These are phyloP conservation scores for Limonium bicolor DNA, from an alignment of 148 eudicot species.

Conservation along the genomic window DNA sequence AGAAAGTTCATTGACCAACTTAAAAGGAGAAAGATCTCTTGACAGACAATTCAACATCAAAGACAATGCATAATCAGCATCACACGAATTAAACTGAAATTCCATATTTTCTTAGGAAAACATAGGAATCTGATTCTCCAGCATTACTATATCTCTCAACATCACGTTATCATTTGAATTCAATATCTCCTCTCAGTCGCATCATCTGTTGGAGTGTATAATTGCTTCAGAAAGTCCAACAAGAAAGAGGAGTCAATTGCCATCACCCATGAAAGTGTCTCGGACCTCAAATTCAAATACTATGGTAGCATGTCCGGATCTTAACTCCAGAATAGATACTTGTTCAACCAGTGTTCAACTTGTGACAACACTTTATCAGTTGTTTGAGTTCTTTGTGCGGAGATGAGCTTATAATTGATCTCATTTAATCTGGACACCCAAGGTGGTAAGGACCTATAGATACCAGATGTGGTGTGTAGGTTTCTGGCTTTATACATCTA, in stretches of 20 bases:
- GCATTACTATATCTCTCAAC: conserved; percentile 24
- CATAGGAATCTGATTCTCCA: conserved; percentile 31
- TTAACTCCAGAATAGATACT: conserved; percentile 11
- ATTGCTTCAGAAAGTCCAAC: conserved; percentile 12
- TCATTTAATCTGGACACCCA: conserved; percentile 10
- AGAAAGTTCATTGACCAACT: neutral
- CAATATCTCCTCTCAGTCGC: conserved; percentile 8
- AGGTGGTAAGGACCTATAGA: conserved; percentile 32
- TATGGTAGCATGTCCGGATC: conserved; percentile 29
- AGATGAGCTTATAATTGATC: conserved; percentile 24
- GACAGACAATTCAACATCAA: conserved; percentile 7
- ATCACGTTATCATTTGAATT: conserved; percentile 4
- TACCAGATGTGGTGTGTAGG: conserved; percentile 29
- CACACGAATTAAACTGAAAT: neutral
- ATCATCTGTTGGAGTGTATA: conserved; percentile 10
- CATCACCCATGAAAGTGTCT: conserved; percentile 35
- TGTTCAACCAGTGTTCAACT: conserved; percentile 17
- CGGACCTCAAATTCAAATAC: conserved; percentile 16
- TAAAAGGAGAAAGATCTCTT: conserved; percentile 18
- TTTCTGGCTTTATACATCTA: conserved; percentile 19
- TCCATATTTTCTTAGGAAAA: conserved; percentile 15
- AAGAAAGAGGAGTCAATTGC: conserved; percentile 23
- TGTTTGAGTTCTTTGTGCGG: conserved; percentile 11
- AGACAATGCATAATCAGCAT: conserved; percentile 9
- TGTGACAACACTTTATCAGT: neutral